phyloP scores from a whole-genome alignment of 1,284 basidiomycete species.

The Trichosporon faecale region DNA sequence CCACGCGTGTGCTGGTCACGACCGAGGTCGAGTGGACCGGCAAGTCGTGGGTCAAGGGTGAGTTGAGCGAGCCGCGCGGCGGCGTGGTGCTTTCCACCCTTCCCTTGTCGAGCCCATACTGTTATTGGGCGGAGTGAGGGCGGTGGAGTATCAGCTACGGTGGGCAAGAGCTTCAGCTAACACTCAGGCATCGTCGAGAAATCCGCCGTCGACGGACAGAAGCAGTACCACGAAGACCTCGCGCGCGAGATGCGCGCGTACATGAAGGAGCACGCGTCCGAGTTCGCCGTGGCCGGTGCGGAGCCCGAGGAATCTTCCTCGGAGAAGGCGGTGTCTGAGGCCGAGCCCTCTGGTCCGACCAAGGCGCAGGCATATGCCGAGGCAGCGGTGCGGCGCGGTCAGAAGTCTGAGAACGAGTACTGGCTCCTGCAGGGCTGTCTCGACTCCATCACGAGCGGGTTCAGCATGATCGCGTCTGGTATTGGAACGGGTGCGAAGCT shows the following conservation, averaged over 20 bases:
- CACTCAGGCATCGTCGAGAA: slow-evolving; percentile 84
- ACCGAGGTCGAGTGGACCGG: slow-evolving; percentile 95
- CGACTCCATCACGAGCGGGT: slow-evolving; percentile 72
- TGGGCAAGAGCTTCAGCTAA: background rate
- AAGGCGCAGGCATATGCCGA: slow-evolving; percentile 47
- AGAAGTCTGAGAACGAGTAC: slow-evolving; percentile 33
- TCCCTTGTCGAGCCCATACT: too few species aligned
- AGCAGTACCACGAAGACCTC: slow-evolving; percentile 77
- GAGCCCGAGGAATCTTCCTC: slow-evolving; percentile 23
- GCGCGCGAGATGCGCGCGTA: slow-evolving; percentile 81
- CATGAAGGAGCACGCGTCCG: slow-evolving; percentile 79
- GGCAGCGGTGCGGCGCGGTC: slow-evolving; percentile 16
- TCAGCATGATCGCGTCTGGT: slow-evolving; percentile 63
- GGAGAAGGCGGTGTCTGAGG: slow-evolving; percentile 22
- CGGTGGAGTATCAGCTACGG: too few species aligned
- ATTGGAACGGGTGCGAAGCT: slow-evolving; percentile 58
- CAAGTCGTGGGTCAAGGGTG: slow-evolving; percentile 91
- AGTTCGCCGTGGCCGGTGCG: slow-evolving; percentile 82
- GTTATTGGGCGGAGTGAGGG: too few species aligned
- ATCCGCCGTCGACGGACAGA: slow-evolving; percentile 91
- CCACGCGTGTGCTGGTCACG: slow-evolving; percentile 77
- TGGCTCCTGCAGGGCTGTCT: slow-evolving; percentile 78
- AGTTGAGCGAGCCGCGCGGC: slow-evolving; percentile 34
- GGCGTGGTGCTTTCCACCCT: background rate
- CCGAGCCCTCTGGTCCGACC: slow-evolving; percentile 17